phyloP scores from a whole-genome alignment of 1,284 basidiomycete genomes.

The Cronartium quercuum region DNA sequence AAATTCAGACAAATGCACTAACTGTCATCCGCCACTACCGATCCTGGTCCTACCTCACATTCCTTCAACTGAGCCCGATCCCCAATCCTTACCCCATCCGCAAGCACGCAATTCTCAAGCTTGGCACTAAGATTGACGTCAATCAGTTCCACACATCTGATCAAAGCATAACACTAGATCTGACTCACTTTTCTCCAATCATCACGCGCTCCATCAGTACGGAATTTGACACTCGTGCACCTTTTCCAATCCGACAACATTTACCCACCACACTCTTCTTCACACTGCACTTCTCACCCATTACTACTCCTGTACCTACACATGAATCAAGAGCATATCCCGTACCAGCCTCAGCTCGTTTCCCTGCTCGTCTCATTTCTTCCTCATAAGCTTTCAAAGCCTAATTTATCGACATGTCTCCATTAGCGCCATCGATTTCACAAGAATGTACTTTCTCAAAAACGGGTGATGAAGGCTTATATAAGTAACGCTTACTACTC shows the following conservation, averaged over 20 bases:
- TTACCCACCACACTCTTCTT: constrained; percentile 17
- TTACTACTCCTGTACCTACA: neutral
- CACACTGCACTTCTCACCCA: constrained; percentile 14
- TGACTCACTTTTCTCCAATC: constrained; percentile 24
- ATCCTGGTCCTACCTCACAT: constrained; percentile 26
- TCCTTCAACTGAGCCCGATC: constrained; percentile 31
- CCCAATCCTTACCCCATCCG: constrained; percentile 8
- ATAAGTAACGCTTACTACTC: neutral
- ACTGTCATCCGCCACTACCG: constrained; percentile 12
- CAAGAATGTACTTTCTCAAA: no score
- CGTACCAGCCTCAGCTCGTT: neutral
- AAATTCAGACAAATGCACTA: neutral
- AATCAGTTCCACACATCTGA: neutral
- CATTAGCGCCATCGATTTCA: no score
- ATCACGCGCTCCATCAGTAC: constrained; percentile 18
- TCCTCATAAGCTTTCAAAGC: constrained; percentile 19
- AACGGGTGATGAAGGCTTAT: neutral
- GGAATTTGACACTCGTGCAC: constrained; percentile 2
- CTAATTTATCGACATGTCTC: neutral
- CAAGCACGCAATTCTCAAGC: constrained; percentile 23
- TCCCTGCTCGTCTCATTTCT: neutral
- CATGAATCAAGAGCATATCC: constrained; percentile 21
- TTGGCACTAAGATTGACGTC: neutral
- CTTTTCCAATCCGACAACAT: constrained; percentile 5
- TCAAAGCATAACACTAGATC: neutral